These are phyloP conservation scores for Achaetomiella virescens DNA, from an alignment of 495 filamentous ascomycete species.

Conservation along the genomic window DNA sequence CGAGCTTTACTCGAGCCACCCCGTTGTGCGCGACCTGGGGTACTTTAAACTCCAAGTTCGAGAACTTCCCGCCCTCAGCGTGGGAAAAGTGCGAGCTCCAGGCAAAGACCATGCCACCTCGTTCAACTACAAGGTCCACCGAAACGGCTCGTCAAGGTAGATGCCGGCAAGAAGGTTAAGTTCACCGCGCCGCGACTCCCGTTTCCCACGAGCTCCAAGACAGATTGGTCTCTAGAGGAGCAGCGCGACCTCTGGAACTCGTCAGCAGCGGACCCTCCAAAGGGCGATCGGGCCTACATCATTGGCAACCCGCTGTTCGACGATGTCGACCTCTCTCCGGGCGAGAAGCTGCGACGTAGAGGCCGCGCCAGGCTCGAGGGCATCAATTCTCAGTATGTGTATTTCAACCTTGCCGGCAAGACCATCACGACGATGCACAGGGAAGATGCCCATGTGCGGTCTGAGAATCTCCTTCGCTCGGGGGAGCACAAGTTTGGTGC, in stretches of 20 bases:
- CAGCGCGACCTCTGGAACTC: conserved; percentile 29
- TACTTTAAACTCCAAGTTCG: conserved; percentile 31
- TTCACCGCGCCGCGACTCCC: conserved; percentile 22
- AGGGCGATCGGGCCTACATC: conserved; percentile 25
- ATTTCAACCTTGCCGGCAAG: conserved; percentile 30
- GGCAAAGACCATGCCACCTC: conserved; percentile 27
- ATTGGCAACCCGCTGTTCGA: conserved; percentile 32
- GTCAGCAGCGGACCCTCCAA: conserved; percentile 23
- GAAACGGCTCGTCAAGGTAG: conserved; percentile 25
- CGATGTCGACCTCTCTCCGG: conserved; percentile 28
- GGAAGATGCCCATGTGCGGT: conserved; percentile 32
- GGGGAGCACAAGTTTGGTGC: conserved; percentile 34
- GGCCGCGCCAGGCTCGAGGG: conserved; percentile 25
- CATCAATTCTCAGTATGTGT: conserved; percentile 32
- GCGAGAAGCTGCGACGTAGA: conserved; percentile 27
- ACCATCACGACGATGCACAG: conserved; percentile 33
- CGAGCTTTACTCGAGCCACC: conserved; percentile 26
- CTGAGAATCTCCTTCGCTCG: conserved; percentile 29
- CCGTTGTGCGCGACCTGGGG: conserved; percentile 20
- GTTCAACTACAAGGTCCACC: conserved; percentile 24
- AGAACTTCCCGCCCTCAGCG: conserved; percentile 19
- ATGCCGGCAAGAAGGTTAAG: conserved; percentile 22
- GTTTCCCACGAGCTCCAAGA: conserved; percentile 16
- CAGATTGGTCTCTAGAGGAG: conserved; percentile 21
- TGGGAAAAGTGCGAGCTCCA: conserved; percentile 19